Conservation (phyloP, 2,329 filamentous ascomycete species). For the Rhexocercosporidium sp. region DNA sequence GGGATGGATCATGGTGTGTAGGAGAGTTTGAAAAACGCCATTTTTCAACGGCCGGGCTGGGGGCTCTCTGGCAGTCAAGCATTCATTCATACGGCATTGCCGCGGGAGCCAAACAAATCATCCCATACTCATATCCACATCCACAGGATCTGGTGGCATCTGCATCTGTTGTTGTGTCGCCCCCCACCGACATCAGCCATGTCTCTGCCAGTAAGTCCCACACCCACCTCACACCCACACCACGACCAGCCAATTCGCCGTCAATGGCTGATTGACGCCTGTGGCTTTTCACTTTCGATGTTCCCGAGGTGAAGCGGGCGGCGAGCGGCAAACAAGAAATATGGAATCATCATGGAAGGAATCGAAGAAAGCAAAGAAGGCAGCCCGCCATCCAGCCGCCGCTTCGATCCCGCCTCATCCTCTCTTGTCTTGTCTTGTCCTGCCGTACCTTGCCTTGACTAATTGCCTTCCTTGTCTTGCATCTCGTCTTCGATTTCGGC, state of each 20-base stretch:
- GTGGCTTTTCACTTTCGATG: slow-evolving; percentile 27
- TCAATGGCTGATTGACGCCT: slow-evolving; percentile 34
- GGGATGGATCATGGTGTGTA: background rate
- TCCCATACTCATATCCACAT: slow-evolving; percentile 19
- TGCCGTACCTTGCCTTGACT: no score
- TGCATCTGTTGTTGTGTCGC: slow-evolving; percentile 11
- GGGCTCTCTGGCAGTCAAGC: slow-evolving; percentile 23
- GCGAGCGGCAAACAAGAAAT: background rate
- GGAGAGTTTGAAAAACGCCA: slow-evolving; percentile 22
- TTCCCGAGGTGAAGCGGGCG: slow-evolving; percentile 10
- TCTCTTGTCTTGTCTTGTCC: background rate
- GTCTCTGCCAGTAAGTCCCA: background rate
- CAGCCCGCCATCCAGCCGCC: background rate
- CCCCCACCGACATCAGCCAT: slow-evolving; percentile 15
- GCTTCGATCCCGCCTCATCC: background rate
- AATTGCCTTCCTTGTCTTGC: no score
- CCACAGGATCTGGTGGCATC: background rate
- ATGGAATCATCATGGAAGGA: slow-evolving; percentile 1
- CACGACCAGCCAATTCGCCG: background rate
- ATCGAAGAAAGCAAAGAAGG: background rate
- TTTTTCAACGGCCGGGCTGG: slow-evolving; percentile 17
- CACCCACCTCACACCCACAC: background rate
- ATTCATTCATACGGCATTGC: slow-evolving; percentile 34
- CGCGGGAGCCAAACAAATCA: slow-evolving; percentile 29
- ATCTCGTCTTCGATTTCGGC: slow-evolving; percentile 1